Conservation (phyloP, 2,329 filamentous ascomycete genomes). For the Apiospora malaysiana region DNA sequence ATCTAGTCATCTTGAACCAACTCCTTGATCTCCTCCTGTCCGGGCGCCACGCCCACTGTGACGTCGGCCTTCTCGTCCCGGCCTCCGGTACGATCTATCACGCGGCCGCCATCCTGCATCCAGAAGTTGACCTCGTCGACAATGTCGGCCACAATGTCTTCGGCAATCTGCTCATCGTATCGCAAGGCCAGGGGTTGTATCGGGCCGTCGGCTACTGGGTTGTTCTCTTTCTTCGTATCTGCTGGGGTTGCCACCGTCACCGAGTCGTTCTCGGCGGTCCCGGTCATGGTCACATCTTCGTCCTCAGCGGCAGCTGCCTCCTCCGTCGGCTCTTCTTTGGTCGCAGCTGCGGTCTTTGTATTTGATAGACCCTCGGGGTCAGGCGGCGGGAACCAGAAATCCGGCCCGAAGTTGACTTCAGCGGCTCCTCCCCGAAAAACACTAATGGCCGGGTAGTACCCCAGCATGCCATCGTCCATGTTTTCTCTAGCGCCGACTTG, state of each 20-base stretch:
- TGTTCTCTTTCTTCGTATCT: constrained; percentile 23
- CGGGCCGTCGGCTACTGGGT: constrained; percentile 31
- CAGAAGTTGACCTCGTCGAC: constrained; percentile 94
- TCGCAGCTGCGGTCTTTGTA: not conserved
- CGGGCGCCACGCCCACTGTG: constrained; percentile 48
- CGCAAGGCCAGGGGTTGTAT: constrained; percentile 74
- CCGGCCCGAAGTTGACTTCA: constrained; percentile 91
- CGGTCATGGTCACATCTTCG: constrained; percentile 56
- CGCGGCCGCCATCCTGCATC: constrained; percentile 69
- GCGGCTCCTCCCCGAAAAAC: constrained; percentile 90
- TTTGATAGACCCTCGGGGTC: constrained; percentile 51
- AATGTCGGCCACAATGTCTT: constrained; percentile 92
- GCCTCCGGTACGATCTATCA: constrained; percentile 51
- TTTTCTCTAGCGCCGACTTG: constrained; percentile 81
- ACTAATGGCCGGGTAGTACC: constrained; percentile 93
- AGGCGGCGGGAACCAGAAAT: constrained; percentile 88
- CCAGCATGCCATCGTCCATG: constrained; percentile 91
- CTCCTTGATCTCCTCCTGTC: constrained; percentile 67
- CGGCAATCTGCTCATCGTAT: constrained; percentile 91
- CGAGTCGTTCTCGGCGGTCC: constrained; percentile 44
- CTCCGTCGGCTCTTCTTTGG: constrained; percentile 25
- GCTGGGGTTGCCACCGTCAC: constrained; percentile 26
- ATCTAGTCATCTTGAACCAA: constrained; percentile 65
- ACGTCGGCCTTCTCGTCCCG: constrained; percentile 52
- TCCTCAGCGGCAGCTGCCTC: constrained; percentile 32